phyloP scores from a whole-genome alignment of 495 filamentous ascomycete genomes.

The Hypomontagnella submonticulosa region DNA sequence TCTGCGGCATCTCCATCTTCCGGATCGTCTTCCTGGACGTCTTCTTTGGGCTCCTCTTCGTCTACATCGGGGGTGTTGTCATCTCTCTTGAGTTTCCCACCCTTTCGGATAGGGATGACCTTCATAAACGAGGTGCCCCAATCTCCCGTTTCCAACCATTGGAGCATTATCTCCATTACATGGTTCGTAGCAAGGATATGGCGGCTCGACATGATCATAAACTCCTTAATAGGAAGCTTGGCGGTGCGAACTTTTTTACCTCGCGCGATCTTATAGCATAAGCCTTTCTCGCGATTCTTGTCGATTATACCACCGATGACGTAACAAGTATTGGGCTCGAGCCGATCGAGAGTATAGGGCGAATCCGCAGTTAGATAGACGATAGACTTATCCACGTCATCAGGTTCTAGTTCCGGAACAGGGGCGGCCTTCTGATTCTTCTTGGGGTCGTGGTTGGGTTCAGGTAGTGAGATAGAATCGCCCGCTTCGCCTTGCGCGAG shows the following conservation, averaged over 20 bases:
- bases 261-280: slow-evolving; percentile 86
- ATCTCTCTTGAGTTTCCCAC: slow-evolving; percentile 64
- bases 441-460: slow-evolving; percentile 9
- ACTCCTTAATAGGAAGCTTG: slow-evolving; percentile 91
- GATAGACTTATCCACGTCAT: slow-evolving; percentile 59
- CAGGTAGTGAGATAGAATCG: slow-evolving; percentile 39
- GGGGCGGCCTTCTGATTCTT: slow-evolving; percentile 34
- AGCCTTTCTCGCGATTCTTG: slow-evolving; percentile 91
- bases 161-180: slow-evolving; percentile 94
- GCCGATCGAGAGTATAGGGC: slow-evolving; percentile 76
- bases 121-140: slow-evolving; percentile 90
- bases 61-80: slow-evolving; percentile 37
- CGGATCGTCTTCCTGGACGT: slow-evolving; percentile 38
- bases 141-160: slow-evolving; percentile 86
- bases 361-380: slow-evolving; percentile 93
- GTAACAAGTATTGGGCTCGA: slow-evolving; percentile 88
- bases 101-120: slow-evolving; percentile 87
- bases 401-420: slow-evolving; percentile 45
- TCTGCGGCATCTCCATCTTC: neutral
- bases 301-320: slow-evolving; percentile 96
- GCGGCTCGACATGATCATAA: slow-evolving; percentile 86
- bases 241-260: slow-evolving; percentile 83
- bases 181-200: slow-evolving; percentile 92
- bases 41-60: slow-evolving; percentile 43
- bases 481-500: slow-evolving; percentile 58